Percentiles rank a stretch among this genome's conserved stretches.
Conservation (phyloP, 2,329 filamentous ascomycete species). For the Furcasterigmium furcatum region DNA sequence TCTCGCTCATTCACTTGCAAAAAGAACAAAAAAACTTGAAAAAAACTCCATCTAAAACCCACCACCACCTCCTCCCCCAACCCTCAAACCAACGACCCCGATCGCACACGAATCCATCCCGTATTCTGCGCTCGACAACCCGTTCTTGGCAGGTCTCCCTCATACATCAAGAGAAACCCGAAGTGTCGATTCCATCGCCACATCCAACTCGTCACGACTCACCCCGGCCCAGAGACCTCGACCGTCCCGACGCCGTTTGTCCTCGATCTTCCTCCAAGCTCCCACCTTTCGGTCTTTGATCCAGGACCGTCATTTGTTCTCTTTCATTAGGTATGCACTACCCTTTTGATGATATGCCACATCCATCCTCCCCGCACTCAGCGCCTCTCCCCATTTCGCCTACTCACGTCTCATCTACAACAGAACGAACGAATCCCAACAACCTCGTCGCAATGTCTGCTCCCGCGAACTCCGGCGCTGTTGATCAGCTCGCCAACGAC, state of each 20-base stretch:
- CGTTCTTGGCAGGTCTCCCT: background rate
- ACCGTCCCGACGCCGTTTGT: background rate
- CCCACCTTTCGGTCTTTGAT: background rate
- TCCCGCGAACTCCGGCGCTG: conserved; percentile 56
- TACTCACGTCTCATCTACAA: background rate
- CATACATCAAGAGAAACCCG: background rate
- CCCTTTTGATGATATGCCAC: no score
- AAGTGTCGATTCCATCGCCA: background rate
- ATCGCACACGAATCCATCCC: conserved; percentile 6
- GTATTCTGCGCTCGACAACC: no score
- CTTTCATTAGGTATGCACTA: background rate
- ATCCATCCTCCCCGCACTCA: background rate
- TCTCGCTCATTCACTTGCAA: conserved; percentile 54
- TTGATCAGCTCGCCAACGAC: conserved; percentile 79
- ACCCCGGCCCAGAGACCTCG: background rate
- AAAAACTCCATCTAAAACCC: conserved; percentile 31
- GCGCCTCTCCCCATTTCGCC: background rate
- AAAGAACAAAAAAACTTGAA: conserved; percentile 57
- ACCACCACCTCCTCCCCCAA: background rate
- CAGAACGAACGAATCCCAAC: conserved; percentile 7
- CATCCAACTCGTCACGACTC: background rate
- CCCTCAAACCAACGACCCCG: background rate
- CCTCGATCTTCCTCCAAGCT: background rate
- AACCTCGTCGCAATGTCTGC: conserved; percentile 53
- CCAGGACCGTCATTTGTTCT: background rate